A percentile compares a stretch with the other conserved stretches of the same genome.
Evolutionary conservation across 2,329 filamentous ascomycete genomes (phyloP).

Genomic region (Fusarium illudens): DNA sequence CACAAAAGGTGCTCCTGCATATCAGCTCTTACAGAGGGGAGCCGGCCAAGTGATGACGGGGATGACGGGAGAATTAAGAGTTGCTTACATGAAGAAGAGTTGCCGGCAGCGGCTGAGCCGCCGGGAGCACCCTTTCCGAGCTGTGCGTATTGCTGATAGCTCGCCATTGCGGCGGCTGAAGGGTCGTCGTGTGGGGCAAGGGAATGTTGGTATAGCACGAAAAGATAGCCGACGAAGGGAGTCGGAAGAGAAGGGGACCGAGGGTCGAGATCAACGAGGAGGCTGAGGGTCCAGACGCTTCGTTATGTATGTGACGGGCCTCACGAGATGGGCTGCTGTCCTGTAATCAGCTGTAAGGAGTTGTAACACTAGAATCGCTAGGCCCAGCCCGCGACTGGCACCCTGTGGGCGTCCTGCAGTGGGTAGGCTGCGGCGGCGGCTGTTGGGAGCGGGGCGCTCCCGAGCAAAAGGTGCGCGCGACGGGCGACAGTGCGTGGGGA

Average conservation of each 20-base stretch:
- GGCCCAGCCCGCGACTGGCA: conserved; percentile 26
- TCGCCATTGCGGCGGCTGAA: conserved; percentile 37
- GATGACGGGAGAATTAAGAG: conserved; percentile 26
- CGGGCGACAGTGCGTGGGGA: conserved; percentile 9
- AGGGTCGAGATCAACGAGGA: background rate
- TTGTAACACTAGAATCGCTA: conserved; percentile 28
- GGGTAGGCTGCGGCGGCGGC: conserved; percentile 14
- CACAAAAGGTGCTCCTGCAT: conserved; percentile 31
- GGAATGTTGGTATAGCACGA: background rate
- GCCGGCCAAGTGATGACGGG: background rate
- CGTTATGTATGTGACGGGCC: conserved; percentile 28
- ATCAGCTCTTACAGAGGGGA: conserved; percentile 36
- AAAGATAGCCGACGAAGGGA: conserved; percentile 6
- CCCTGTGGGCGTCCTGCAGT: conserved; percentile 14
- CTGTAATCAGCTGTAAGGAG: conserved; percentile 22
- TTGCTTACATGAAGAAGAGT: conserved; percentile 35
- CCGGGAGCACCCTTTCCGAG: conserved; percentile 36
- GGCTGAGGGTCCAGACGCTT: conserved; percentile 11
- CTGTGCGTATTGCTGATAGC: conserved; percentile 42
- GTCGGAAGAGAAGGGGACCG: background rate
- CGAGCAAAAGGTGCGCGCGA: conserved; percentile 6
- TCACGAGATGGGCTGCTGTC: conserved; percentile 1
- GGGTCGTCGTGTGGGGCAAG: conserved; percentile 8
- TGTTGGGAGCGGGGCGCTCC: conserved; percentile 14
- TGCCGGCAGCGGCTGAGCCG: conserved; percentile 35